A percentile compares a stretch with the other conserved stretches of the same genome.
These are phyloP conservation scores for Phlebiopsis gigantea DNA, from an alignment of 768 basidiomycete genomes.

Conservation along the genomic window DNA sequence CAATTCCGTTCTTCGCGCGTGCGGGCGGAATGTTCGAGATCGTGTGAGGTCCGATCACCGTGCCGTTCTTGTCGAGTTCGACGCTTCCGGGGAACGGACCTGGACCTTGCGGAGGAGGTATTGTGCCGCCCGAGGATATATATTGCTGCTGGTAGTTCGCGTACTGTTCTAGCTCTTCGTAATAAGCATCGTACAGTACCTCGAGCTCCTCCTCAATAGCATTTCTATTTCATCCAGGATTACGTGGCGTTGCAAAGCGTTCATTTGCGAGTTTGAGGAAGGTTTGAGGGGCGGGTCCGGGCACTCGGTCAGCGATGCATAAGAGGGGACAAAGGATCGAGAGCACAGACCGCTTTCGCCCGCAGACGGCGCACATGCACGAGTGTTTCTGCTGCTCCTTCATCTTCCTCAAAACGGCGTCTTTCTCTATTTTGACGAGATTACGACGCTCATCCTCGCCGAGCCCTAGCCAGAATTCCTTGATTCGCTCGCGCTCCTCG, in stretches of 20 bases:
- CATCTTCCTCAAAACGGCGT: constrained; percentile 97
- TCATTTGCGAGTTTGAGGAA: not conserved
- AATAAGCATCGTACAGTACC: constrained; percentile 99
- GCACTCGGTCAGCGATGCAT: constrained; percentile 13
- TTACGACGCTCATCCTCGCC: constrained; percentile 85
- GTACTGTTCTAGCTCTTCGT: constrained; percentile 99
- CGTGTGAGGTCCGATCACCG: constrained; percentile 42
- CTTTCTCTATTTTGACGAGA: constrained; percentile 97
- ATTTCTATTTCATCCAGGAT: constrained; percentile 45
- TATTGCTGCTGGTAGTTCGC: constrained; percentile 97
- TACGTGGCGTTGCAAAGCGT: not conserved
- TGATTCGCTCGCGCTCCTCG: constrained; percentile 95
- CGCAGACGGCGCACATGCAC: constrained; percentile 94
- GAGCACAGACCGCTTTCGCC: constrained; percentile 83
- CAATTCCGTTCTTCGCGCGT: constrained; percentile 25
- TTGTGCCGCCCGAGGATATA: constrained; percentile 82
- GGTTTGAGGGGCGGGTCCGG: not conserved
- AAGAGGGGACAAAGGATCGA: constrained; percentile 24
- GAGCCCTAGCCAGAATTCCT: constrained; percentile 96
- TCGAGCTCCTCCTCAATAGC: constrained; percentile 99
- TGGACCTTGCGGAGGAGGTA: constrained; percentile 91
- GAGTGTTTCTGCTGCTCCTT: constrained; percentile 98
- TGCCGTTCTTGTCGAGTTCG: constrained; percentile 90
- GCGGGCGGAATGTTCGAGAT: constrained; percentile 18
- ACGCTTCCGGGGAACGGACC: constrained; percentile 98